These are phyloP conservation scores for Phytophthora quininea DNA, from an alignment of 352 stramenopile genomes.

Conservation along the genomic window DNA sequence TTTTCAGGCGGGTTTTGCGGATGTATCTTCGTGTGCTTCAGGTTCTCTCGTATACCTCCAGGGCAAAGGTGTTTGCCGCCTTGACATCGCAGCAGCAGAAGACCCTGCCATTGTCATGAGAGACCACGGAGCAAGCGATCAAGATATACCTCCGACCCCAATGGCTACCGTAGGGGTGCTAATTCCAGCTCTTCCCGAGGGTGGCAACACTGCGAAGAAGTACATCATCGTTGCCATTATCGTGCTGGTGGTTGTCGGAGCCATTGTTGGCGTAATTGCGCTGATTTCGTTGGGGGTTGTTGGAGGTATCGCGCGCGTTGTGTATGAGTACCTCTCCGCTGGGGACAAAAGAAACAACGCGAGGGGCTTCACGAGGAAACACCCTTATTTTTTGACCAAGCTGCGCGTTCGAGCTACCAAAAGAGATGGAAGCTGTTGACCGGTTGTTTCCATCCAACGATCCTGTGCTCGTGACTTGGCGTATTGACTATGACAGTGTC, in stretches of 20 bases:
- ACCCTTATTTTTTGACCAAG: constrained; percentile 75
- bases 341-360: constrained; percentile 41
- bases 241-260: constrained; percentile 40
- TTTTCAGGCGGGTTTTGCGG: constrained; percentile 58
- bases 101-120: constrained; percentile 40
- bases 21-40: constrained; percentile 49
- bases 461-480: constrained; percentile 72
- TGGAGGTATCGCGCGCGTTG: constrained; percentile 36
- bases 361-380: constrained; percentile 75
- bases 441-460: constrained; percentile 76
- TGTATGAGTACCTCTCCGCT: constrained; percentile 52
- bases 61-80: constrained; percentile 57
- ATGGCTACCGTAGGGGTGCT: constrained; percentile 46
- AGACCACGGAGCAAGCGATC: constrained; percentile 22
- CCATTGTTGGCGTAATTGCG: constrained; percentile 28
- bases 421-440: constrained; percentile 61
- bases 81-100: constrained; percentile 39
- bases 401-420: constrained; percentile 60
- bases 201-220: constrained; percentile 42
- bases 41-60: constrained; percentile 65
- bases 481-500: constrained; percentile 72
- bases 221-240: constrained; percentile 56
- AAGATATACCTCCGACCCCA: constrained; percentile 19
- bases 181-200: constrained; percentile 34
- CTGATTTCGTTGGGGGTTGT: constrained; percentile 45